Conservation (phyloP, 768 basidiomycete genomes). For the Chiua virens region DNA sequence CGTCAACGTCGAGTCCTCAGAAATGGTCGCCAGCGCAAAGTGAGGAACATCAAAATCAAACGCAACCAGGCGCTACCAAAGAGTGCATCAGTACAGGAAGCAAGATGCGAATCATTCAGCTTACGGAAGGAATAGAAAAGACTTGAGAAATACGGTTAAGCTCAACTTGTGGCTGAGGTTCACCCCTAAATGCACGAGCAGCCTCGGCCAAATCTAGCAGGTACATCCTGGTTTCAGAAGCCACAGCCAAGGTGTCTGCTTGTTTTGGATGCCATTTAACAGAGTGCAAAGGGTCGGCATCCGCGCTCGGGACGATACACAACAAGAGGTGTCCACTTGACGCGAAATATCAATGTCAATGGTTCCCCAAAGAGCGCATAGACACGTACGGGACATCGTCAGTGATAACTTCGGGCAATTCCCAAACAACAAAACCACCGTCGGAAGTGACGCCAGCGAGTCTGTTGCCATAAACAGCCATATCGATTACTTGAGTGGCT, state of each 20-base stretch:
- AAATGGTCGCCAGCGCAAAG: conserved; percentile 76
- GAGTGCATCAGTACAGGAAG: background rate
- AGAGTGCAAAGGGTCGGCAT: conserved; percentile 64
- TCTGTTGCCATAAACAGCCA: conserved; percentile 82
- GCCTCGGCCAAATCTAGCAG: conserved; percentile 70
- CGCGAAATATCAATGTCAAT: conserved; percentile 7
- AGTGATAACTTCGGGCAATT: conserved; percentile 77
- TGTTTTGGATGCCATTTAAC: conserved; percentile 92
- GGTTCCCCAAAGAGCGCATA: background rate
- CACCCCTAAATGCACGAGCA: conserved; percentile 57
- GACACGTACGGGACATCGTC: conserved; percentile 80
- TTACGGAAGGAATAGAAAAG: conserved; percentile 69
- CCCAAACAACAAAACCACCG: conserved; percentile 89
- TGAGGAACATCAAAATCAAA: conserved; percentile 84
- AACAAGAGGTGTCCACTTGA: conserved; percentile 64
- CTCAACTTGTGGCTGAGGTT: conserved; percentile 67
- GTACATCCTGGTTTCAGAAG: conserved; percentile 74
- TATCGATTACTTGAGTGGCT: conserved; percentile 71
- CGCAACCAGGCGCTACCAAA: conserved; percentile 70
- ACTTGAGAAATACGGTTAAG: conserved; percentile 67
- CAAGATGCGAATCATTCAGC: conserved; percentile 19
- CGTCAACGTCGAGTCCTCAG: conserved; percentile 77
- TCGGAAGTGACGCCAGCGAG: conserved; percentile 86
- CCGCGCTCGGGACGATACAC: conserved; percentile 62
- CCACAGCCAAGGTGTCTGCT: conserved; percentile 77